A percentile compares a stretch with the other conserved stretches of the same genome.
Evolutionary conservation across 495 filamentous ascomycete genomes (phyloP).

Genomic region (Neurospora sp.): DNA sequence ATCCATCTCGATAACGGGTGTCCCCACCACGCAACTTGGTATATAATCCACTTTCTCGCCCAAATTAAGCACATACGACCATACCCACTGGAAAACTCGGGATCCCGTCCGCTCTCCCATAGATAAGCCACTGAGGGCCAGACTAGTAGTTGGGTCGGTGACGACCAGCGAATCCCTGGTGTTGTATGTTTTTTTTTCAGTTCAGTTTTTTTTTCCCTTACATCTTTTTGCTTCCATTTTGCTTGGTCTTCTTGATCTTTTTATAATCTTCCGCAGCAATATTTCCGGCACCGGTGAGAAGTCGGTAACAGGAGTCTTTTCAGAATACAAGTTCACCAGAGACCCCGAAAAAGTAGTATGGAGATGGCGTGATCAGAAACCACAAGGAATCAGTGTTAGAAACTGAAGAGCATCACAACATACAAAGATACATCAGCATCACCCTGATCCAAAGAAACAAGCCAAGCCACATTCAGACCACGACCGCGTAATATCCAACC

Average conservation of each 20-base stretch:
- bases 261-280: too few relatives aligned
- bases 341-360: neutral
- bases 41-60: neutral
- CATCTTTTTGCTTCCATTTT: neutral
- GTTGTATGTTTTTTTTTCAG: conserved; percentile 30
- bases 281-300: too few relatives aligned
- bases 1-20: neutral
- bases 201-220: neutral
- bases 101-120: neutral
- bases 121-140: neutral
- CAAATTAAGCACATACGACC: neutral
- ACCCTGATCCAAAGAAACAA: neutral
- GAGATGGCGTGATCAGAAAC: neutral
- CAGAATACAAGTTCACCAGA: neutral
- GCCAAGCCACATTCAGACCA: neutral
- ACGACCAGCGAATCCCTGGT: conserved; percentile 31
- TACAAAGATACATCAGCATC: neutral
- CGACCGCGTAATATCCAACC: neutral
- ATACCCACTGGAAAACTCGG: neutral
- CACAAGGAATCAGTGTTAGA: neutral
- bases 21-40: neutral
- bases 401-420: neutral
- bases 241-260: too few relatives aligned
- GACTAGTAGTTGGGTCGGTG: conserved; percentile 37
- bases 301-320: neutral